Evolutionary conservation across 345 rosid genomes (phyloP), one percentile per base, ranked within the genome.

Genomic region (Clausena lansium): DNA sequence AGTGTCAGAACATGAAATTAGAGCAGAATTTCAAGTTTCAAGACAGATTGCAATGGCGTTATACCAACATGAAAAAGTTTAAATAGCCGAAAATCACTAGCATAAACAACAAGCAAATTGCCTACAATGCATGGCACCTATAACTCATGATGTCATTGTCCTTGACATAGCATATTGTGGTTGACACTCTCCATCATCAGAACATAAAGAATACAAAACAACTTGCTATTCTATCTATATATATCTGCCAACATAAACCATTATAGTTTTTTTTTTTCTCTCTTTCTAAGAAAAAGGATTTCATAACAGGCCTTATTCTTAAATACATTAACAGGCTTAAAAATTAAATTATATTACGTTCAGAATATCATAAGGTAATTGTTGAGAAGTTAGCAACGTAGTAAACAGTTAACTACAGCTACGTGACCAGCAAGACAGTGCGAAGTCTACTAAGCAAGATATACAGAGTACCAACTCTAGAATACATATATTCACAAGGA

Each of bases 221-320:
- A 28, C 54, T 10, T 1, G 28, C 65, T 50, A 36, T 4, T 65
- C 6, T 35, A 65, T 35, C 38, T 4, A 33, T 35, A 10, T 33
- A 65, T 33, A 35, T 20, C 4, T 19, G 25, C 11, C 45, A 33
- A n/a, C 33, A 8, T 4, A 65, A 65, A 65, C 41, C 22, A n/a
- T 65, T 36, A 65, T 33, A n/a, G 24, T 4, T 8, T 19, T 17
- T 13, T 5, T 11, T 3, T 4, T 4, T 3, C 4, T 0, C 14
- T 13, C 22, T 17, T 5, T 7, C 7, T 7, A 65, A 13, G 20
- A 17, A 7, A 64, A 64, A 14, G 11, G 30, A 10, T 4, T 67
- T 67, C 70, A 67, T 67, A 14, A 25, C n/a, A 69, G 32, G 57
- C 58, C 25, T 69, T 69, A 39, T 69, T 69, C 13, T 20, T 54